Conservation (phyloP, 371 early-diverging fungal genomes). For the Vairimorpha necatrix region DNA sequence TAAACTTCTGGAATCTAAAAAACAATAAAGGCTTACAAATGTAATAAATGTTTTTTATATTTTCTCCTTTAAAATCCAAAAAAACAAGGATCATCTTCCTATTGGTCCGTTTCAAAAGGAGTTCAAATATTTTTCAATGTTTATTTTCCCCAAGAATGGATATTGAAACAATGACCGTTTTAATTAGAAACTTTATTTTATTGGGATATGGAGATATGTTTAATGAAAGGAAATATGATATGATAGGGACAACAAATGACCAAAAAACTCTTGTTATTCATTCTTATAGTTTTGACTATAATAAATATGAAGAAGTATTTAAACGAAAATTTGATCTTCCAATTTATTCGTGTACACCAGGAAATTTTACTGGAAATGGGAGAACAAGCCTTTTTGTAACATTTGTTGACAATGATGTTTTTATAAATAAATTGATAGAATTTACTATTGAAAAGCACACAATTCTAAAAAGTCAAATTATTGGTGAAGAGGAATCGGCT, state of each 20-base stretch:
- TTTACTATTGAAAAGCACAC: neutral
- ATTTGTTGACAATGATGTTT: neutral
- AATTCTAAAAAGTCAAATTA: neutral
- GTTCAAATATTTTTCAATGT: neutral
- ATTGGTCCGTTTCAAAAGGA: neutral
- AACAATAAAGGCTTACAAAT: neutral
- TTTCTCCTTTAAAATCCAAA: neutral
- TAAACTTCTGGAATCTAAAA: constrained; percentile 27
- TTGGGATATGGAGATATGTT: constrained; percentile 36
- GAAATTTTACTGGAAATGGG: constrained; percentile 15
- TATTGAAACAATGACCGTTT: neutral
- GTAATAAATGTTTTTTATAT: neutral
- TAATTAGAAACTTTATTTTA: constrained; percentile 27
- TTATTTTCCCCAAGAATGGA: neutral
- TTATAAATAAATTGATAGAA: constrained; percentile 17
- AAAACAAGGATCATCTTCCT: neutral
- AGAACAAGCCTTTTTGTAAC: constrained; percentile 20
- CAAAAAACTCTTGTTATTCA: constrained; percentile 16
- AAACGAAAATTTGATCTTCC: constrained; percentile 9
- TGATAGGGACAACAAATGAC: constrained; percentile 24
- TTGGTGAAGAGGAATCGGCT: neutral
- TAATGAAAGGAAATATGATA: constrained; percentile 32
- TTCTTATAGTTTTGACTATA: constrained; percentile 16
- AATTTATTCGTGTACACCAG: constrained; percentile 27
- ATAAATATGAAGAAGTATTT: constrained; percentile 24